Evolutionary conservation across 768 basidiomycete species (phyloP).

Genomic region (Mycena haematopus): DNA sequence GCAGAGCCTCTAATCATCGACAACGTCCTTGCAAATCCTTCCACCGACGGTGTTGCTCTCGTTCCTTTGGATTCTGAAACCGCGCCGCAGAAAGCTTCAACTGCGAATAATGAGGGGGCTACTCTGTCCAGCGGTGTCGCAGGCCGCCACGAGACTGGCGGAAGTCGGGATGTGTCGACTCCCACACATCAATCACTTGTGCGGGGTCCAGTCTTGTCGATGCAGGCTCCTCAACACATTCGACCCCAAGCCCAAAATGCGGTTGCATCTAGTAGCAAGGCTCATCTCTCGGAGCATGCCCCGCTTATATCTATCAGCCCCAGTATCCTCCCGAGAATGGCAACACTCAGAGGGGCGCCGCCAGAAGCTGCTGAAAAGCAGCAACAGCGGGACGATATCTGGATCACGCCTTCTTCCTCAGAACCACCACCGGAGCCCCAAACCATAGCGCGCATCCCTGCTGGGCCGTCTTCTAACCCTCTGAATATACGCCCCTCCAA

Average conservation of each 20-base stretch:
- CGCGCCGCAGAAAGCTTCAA: neutral
- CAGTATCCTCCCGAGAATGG: constrained; percentile 4
- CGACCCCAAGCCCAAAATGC: constrained; percentile 33
- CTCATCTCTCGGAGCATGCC: constrained; percentile 16
- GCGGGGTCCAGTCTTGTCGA: neutral
- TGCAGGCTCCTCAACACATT: neutral
- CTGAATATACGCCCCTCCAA: constrained; percentile 59
- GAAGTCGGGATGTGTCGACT: neutral
- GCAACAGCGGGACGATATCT: neutral
- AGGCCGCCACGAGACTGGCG: too few species aligned
- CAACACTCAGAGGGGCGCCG: neutral
- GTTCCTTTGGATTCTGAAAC: neutral
- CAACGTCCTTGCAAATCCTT: constrained; percentile 7
- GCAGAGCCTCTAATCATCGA: constrained; percentile 9
- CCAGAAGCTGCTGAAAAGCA: neutral
- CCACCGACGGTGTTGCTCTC: neutral
- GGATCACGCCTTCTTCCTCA: neutral
- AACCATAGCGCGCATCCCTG: constrained; percentile 46
- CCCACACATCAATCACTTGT: neutral
- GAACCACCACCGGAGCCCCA: constrained; percentile 44
- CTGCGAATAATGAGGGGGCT: neutral
- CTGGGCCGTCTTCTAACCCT: constrained; percentile 57
- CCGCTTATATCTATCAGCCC: neutral
- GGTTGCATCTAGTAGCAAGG: constrained; percentile 47
- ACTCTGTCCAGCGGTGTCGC: neutral